Base-by-base conservation (phyloP, 169 alveolate genomes). In the Neospora caninum region DNA sequence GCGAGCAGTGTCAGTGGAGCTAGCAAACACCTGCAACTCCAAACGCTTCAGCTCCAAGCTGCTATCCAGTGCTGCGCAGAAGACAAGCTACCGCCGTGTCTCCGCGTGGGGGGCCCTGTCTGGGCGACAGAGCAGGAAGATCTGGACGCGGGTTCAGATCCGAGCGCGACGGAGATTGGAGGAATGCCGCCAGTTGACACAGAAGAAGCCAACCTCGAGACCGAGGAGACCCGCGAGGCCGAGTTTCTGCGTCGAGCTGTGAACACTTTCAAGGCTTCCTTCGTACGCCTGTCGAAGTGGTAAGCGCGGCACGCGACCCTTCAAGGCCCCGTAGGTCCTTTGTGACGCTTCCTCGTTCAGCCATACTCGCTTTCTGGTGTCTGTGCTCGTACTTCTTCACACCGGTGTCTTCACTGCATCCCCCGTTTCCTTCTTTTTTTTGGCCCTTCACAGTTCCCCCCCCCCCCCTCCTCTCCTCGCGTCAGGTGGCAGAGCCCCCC, bases 211-310 rank as follows among this genome's bases (percentile, higher is more conserved):
- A 13, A 0, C 18, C 18, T 22, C 58, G 34, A 0, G 53, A 41
- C 54, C 78, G 84, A 73, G 42, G 43, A 73, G 42, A 34, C 34
- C 36, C 91, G 54, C 43, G 54, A 53, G n/a, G 88, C 45, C n/a
- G 89, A 42, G 2, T 64, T 84, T 9, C 70, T 93, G 20, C 64
- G 89, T 58, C 70, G 69, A 70, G 78, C 53, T 80, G 34, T 93
- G 84, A 91, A 67, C 34, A 70, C 80, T 29, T 93, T 93, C 82
- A 92, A 91, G 69, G 53, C 87, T 80, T 84, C 91, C 42, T 91
- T 82, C 49, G 39, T 93, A n/a, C 73, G 91, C 36, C 80, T 93
- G 41, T 93, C 95, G 69, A 84, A 87, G 64, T 93, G 95, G 95
- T 93, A 70, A 45, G 95, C 16, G 36, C 58, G 58, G 18, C 58